phyloP scores from a whole-genome alignment of 441 rosid species.

The Flueggea neowawraea region DNA sequence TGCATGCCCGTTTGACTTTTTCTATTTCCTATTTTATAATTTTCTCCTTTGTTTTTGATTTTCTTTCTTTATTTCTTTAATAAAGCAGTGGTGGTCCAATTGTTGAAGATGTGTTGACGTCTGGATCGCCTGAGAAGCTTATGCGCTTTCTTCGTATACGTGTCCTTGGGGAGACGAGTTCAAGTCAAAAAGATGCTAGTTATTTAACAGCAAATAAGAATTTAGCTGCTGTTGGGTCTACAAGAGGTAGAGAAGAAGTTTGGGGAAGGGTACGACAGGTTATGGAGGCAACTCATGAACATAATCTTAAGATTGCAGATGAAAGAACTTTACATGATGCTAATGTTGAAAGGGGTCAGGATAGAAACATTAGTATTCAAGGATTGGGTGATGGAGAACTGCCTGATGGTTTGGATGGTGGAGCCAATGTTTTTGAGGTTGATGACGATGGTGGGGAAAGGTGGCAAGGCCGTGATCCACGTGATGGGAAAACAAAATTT shows the following conservation, averaged over 20 bases:
- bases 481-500: slow-evolving; percentile 51
- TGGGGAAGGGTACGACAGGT: slow-evolving; percentile 69
- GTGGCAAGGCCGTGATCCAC: slow-evolving; percentile 35
- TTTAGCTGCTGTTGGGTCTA: slow-evolving; percentile 32
- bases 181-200: slow-evolving; percentile 64
- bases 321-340: slow-evolving; percentile 41
- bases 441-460: slow-evolving; percentile 56
- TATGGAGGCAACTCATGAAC: slow-evolving; percentile 49
- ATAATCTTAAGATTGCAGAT: slow-evolving; percentile 35
- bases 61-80: slow-evolving; percentile 9
- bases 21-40: too few species aligned
- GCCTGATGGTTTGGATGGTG: slow-evolving; percentile 44
- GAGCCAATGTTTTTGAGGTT: slow-evolving; percentile 28
- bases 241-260: slow-evolving; percentile 80
- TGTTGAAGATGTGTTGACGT: slow-evolving; percentile 91
- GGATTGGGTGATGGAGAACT: slow-evolving; percentile 35
- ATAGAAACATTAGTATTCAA: slow-evolving; percentile 31
- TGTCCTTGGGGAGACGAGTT: slow-evolving; percentile 73
- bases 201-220: slow-evolving; percentile 52
- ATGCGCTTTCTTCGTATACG: slow-evolving; percentile 94
- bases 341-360: slow-evolving; percentile 34
- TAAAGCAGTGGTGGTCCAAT: slow-evolving; percentile 74
- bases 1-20: slow-evolving; percentile 13
- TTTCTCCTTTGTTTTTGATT: not conserved
- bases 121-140: slow-evolving; percentile 91